A percentile compares a stretch with the other conserved stretches of the same genome.
Evolutionary conservation across 345 rosid species (phyloP).

Genomic region (Hevea brasiliensis): DNA sequence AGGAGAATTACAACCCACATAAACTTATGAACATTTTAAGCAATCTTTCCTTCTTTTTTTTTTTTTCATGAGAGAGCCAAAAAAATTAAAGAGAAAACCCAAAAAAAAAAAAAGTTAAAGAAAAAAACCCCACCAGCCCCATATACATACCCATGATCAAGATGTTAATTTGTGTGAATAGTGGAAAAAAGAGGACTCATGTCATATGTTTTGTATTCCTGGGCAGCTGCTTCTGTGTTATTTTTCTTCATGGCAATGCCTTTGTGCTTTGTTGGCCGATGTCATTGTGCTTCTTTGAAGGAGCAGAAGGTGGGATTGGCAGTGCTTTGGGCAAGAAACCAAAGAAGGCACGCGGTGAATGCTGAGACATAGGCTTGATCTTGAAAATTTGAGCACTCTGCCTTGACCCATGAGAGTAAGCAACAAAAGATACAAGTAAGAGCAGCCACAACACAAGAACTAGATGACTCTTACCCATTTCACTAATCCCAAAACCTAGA

Average conservation of each 20-base stretch:
- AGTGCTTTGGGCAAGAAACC: constrained; percentile 59
- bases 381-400: constrained; percentile 23
- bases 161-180: background rate
- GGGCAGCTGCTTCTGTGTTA: background rate
- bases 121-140: background rate
- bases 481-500: background rate
- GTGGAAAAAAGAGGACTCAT: background rate
- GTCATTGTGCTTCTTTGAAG: constrained; percentile 64
- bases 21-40: background rate
- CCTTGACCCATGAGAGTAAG: constrained; percentile 28
- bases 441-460: constrained; percentile 14
- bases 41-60: background rate
- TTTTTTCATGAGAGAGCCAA: background rate
- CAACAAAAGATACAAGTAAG: constrained; percentile 18
- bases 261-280: constrained; percentile 44
- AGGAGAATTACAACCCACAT: background rate
- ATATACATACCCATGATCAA: constrained; percentile 1
- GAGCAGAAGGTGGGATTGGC: constrained; percentile 68
- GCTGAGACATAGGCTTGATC: constrained; percentile 29
- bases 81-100: background rate
- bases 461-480: constrained; percentile 34
- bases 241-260: constrained; percentile 35
- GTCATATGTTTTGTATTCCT: background rate
- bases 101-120: background rate
- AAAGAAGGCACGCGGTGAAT: constrained; percentile 33